Evolutionary conservation across 2,329 filamentous ascomycete species (phyloP).

Genomic region (Xylariaceae sp.): DNA sequence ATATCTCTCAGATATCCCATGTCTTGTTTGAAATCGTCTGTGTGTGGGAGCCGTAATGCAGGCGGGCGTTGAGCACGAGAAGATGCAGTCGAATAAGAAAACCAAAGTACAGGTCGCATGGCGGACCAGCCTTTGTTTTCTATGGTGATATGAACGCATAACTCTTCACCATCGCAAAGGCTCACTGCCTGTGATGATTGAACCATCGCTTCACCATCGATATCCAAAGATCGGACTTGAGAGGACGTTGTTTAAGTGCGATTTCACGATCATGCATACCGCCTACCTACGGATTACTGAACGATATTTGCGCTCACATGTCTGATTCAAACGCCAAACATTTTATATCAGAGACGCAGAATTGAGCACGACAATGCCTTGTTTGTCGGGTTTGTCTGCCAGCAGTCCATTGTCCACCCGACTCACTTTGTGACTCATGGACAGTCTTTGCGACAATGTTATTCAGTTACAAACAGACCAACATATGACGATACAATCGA

Average conservation of each 20-base stretch:
- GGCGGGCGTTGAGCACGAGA: neutral
- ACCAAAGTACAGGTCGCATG: neutral
- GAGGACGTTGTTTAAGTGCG: neutral
- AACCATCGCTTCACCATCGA: neutral
- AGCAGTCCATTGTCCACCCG: neutral
- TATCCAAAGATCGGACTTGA: neutral
- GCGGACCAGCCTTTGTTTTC: conserved; percentile 16
- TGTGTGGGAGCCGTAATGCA: neutral
- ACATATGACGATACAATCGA: neutral
- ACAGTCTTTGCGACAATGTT: neutral
- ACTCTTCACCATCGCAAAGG: neutral
- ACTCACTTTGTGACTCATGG: neutral
- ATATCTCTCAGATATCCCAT: neutral
- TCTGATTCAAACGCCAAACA: neutral
- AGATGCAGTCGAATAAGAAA: conserved; percentile 3
- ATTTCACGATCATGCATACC: neutral
- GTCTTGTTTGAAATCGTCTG: neutral
- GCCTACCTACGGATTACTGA: neutral
- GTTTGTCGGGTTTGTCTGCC: neutral
- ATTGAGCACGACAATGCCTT: neutral
- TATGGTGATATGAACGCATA: neutral
- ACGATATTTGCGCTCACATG: neutral
- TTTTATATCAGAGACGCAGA: neutral
- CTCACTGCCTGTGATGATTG: neutral
- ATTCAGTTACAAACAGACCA: neutral